phyloP scores from a whole-genome alignment of 1,284 basidiomycete genomes.

The Trametes versicolor region DNA sequence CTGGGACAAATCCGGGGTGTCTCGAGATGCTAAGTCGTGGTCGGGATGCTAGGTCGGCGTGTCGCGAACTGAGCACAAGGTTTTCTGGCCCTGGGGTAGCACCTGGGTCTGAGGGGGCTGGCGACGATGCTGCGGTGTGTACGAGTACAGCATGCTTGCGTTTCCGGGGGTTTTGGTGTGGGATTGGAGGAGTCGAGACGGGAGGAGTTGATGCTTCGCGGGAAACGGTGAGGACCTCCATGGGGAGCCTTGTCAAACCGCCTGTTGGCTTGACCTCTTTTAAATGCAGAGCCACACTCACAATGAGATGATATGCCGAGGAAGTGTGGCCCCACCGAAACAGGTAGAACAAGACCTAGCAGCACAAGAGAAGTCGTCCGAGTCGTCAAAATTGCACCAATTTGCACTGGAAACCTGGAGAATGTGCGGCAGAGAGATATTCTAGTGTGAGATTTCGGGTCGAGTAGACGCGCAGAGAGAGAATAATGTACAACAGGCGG shows the following conservation, averaged over 20 bases:
- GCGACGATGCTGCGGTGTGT: slow-evolving; percentile 52
- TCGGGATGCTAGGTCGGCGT: slow-evolving; percentile 70
- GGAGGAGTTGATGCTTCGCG: slow-evolving; percentile 51
- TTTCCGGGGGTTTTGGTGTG: slow-evolving; percentile 44
- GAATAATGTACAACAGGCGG: no score
- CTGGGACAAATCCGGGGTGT: slow-evolving; percentile 70
- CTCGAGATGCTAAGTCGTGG: slow-evolving; percentile 77
- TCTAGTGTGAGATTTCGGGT: no score
- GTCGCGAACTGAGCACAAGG: slow-evolving; percentile 62
- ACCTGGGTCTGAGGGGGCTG: slow-evolving; percentile 55
- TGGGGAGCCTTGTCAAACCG: slow-evolving; percentile 32
- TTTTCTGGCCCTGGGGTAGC: slow-evolving; percentile 47
- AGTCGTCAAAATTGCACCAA: no score
- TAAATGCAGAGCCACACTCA: slow-evolving; percentile 10
- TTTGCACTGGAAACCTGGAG: no score
- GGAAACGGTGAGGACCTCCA: slow-evolving; percentile 42
- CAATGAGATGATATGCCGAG: background rate
- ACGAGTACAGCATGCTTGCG: slow-evolving; percentile 50
- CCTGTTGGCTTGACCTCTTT: slow-evolving; percentile 25
- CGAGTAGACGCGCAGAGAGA: no score
- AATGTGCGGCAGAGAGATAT: no score
- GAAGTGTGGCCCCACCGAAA: no score
- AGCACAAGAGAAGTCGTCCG: no score
- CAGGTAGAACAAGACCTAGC: no score
- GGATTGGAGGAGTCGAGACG: slow-evolving; percentile 35